Evolutionary conservation across 2,329 filamentous ascomycete genomes (phyloP).

Genomic region (Plenodomus biglobosus): DNA sequence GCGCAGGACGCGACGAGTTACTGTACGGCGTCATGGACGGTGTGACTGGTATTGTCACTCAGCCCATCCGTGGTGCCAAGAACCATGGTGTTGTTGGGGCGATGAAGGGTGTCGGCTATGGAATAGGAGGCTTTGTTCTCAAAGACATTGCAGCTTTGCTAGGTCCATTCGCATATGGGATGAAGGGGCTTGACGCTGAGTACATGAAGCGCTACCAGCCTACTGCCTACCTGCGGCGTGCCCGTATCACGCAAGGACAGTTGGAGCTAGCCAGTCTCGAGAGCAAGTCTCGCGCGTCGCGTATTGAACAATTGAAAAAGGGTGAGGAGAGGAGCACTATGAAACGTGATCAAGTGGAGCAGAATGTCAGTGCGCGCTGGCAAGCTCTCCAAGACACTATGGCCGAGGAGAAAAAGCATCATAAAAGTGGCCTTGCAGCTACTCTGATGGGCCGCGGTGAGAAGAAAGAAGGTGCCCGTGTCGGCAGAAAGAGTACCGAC

Average conservation of each 20-base stretch:
- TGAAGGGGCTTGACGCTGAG: constrained; percentile 67
- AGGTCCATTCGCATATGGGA: constrained; percentile 62
- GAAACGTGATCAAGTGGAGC: constrained; percentile 37
- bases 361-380: constrained; percentile 26
- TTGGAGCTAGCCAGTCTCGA: constrained; percentile 30
- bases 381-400: constrained; percentile 26
- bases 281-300: constrained; percentile 6
- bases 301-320: constrained; percentile 10
- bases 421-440: constrained; percentile 27
- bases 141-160: constrained; percentile 65
- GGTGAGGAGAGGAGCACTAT: constrained; percentile 8
- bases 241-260: constrained; percentile 61
- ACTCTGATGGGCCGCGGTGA: constrained; percentile 28
- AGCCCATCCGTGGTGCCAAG: constrained; percentile 61
- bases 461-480: constrained; percentile 30
- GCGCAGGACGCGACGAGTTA: constrained; percentile 63
- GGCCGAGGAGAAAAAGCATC: constrained; percentile 26
- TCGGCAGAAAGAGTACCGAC: constrained; percentile 31
- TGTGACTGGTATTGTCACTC: constrained; percentile 62
- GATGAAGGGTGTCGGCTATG: constrained; percentile 60
- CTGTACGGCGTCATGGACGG: constrained; percentile 66
- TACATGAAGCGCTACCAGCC: constrained; percentile 57
- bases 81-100: constrained; percentile 58
- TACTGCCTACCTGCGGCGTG: constrained; percentile 56
- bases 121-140: constrained; percentile 63